These are phyloP conservation scores for Cubamyces sp. DNA, from an alignment of 768 basidiomycete species.

Conservation along the genomic window DNA sequence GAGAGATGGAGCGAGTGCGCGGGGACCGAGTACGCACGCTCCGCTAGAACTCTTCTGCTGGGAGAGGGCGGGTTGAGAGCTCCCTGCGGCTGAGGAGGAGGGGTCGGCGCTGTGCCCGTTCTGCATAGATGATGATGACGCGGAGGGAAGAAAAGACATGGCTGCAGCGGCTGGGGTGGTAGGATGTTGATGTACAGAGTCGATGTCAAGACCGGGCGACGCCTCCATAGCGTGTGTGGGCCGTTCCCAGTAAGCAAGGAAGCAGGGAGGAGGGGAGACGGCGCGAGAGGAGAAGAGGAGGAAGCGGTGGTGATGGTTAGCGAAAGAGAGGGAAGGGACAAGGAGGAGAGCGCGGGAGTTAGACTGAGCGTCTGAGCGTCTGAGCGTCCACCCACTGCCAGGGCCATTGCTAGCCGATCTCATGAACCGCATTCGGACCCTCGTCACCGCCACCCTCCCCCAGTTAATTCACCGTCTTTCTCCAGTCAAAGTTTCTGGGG, in stretches of 20 bases:
- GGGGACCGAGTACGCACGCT: constrained; percentile 31
- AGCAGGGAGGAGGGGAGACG: not conserved
- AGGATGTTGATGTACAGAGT: constrained; percentile 13
- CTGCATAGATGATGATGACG: constrained; percentile 22
- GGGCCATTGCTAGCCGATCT: constrained; percentile 23
- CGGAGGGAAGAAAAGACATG: constrained; percentile 16
- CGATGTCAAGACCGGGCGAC: constrained; percentile 15
- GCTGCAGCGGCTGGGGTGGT: constrained; percentile 11
- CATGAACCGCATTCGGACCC: constrained; percentile 17
- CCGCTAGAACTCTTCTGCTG: constrained; percentile 36
- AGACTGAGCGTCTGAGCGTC: not conserved
- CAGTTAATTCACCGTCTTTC: not conserved
- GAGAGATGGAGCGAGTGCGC: constrained; percentile 11
- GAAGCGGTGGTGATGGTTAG: constrained; percentile 8
- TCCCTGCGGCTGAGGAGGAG: not conserved
- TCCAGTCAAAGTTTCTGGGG: constrained; percentile 1
- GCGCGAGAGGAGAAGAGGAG: not conserved
- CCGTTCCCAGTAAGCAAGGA: not conserved
- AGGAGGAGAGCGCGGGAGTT: constrained; percentile 19
- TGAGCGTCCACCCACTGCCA: too few species aligned
- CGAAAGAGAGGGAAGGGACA: constrained; percentile 8
- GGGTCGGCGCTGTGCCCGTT: constrained; percentile 14
- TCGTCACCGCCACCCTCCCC: constrained; percentile 16
- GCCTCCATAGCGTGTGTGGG: constrained; percentile 16
- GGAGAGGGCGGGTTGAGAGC: not conserved